Base-by-base conservation (phyloP, 129 eudicot genomes). In the Escallonia herrerae region DNA sequence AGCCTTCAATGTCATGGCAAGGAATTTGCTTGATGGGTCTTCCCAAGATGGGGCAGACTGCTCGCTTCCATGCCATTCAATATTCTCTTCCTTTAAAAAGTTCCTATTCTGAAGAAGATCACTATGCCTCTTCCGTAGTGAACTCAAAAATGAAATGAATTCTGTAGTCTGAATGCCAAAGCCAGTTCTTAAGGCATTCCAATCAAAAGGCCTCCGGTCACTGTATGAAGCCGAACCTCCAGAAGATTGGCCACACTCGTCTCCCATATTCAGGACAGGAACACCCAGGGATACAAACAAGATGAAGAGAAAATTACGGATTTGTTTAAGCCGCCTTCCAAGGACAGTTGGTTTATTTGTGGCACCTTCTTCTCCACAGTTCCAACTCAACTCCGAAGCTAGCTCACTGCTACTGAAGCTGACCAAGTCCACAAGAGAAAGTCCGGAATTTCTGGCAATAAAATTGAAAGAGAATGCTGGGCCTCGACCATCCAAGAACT, bases 301-400 rank as follows among this genome's bases (percentile, higher is more conserved):
- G 11, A 89, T 76, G 58, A 89, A 89, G 39, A 89, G 80, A 68
- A 67, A 86, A 66, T 94, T 94, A 15, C 99, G 97, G 33, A 84
- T 82, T 59, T 94, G 99, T 72, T 86, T 94, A 2, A 94, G 88
- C 43, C 99, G 81, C 60, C 68, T 86, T 72, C 89, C 88, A 6
- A 94, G 95, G 11, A 94, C 91, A 1, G 43, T 65, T 48, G 62
- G 62, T 63, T 81, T 74, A 40, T 77, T 82, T n/a, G 99, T 94
- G 33, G 99, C 75, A 5, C 99, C 99, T 72, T 94, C 99, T 67
- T 81, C 95, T 8, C 99, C 97, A 68, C 99, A 94, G 45, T 94
- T 94, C 99, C 99, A 94, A 63, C 99, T 89, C 47, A 84, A 67
- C 66, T 94, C 87, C 1, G 80, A 64, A 39, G 72, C 73, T 5